Evolutionary conservation across 176 grass and related monocot species (phyloP), one percentile per base, ranked within the genome.

Genomic region (Elaeis guineensis): DNA sequence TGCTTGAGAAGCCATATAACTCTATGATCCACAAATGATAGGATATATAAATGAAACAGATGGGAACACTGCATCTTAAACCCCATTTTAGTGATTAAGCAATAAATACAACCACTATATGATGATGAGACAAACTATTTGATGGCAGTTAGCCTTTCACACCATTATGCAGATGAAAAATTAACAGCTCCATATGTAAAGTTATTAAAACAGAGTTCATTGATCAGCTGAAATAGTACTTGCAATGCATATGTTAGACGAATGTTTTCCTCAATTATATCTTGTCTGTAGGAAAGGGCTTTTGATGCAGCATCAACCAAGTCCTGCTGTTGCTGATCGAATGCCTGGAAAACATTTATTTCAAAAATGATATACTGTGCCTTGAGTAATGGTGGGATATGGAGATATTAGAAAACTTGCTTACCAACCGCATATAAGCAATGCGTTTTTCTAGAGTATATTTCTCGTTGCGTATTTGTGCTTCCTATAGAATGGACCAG

Each of bases 281-380:
- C 87, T 76, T 97, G 92, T 78, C 92, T 88, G 57, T 97, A 97
- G 14, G 60, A 88, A 78, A 97, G 85, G 77, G 92, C 84, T 79
- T 97, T 91, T 48, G 87, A 91, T 72, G 92, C 81, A 72, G 81
- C 84, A 70, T 88, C 84, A 69, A 97, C 67, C 55, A 89, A 85
- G 68, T 90, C 91, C 62, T 87, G 80, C 49, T 90, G 86, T 57
- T 97, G 87, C 54, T 91, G 80, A 85, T 97, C 87, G 62, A 97
- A 91, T 72, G 87, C 84, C 92, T 97, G 78, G 64, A 75, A 64
- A 74, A n/a, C 63, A 21, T 56, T 28, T 21, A 8, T 57, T 58
- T 58, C 19, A 57, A 23, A 3, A 54, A 62, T 67, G 32, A 44
- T 3, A 44, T 44, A 2, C 35, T 44, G 11, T 44, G 35, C 35